These are phyloP conservation scores for Lepraria neglecta DNA, from an alignment of 495 filamentous ascomycete species.

Conservation along the genomic window DNA sequence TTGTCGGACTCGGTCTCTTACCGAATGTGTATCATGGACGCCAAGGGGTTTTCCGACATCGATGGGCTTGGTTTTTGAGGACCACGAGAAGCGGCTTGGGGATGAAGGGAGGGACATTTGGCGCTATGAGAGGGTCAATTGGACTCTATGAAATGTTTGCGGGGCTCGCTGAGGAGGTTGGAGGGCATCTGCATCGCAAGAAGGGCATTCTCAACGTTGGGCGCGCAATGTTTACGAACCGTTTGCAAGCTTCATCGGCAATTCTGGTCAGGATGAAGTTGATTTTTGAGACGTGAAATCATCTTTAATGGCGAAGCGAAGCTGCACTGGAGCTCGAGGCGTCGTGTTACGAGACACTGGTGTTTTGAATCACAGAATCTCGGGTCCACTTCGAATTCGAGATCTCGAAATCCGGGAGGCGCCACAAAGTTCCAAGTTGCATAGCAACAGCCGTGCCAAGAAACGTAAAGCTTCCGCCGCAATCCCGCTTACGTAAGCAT, in stretches of 20 bases:
- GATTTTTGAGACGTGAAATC: background rate
- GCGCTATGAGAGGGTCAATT: conserved; percentile 26
- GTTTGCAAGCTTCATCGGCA: conserved; percentile 11
- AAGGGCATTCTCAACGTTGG: background rate
- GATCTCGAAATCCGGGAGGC: conserved; percentile 4
- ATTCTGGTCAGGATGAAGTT: background rate
- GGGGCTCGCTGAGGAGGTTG: background rate
- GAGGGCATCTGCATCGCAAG: background rate
- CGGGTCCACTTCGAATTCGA: background rate
- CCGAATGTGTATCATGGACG: conserved; percentile 52
- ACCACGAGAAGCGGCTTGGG: conserved; percentile 39
- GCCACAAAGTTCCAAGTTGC: conserved; percentile 1
- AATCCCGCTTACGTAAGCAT: too few species aligned
- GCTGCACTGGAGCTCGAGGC: background rate
- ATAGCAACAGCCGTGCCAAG: conserved; percentile 1
- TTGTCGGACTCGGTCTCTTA: conserved; percentile 62
- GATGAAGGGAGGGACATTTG: conserved; percentile 45
- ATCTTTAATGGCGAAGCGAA: background rate
- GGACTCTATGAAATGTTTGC: conserved; percentile 20
- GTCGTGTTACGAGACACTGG: too few species aligned
- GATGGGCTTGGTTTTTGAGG: conserved; percentile 35
- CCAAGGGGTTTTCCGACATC: conserved; percentile 49
- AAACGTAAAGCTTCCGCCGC: too few species aligned
- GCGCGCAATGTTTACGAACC: conserved; percentile 14
- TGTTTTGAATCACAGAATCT: conserved; percentile 1